A percentile compares a stretch with the other conserved stretches of the same genome.
These are phyloP conservation scores for Hevea brasiliensis DNA, from an alignment of 345 rosid species.

Conservation along the genomic window DNA sequence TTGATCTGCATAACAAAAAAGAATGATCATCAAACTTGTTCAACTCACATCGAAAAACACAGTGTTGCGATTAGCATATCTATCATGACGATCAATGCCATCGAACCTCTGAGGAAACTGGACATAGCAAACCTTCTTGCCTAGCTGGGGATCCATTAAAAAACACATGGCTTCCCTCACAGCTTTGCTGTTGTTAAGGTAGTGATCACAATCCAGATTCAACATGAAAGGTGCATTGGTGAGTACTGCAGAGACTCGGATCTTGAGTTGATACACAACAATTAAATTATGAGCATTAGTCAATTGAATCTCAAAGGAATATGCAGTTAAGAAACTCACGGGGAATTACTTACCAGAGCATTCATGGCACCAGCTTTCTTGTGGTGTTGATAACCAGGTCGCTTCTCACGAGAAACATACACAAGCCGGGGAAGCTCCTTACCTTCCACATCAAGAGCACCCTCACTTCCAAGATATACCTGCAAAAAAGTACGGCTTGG, in stretches of 20 bases:
- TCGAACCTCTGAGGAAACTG: slow-evolving; percentile 97
- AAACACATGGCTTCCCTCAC: slow-evolving; percentile 96
- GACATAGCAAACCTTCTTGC: slow-evolving; percentile 94
- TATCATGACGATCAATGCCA: slow-evolving; percentile 87
- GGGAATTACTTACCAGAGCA: slow-evolving; percentile 61
- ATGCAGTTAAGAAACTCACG: neutral
- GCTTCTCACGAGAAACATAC: slow-evolving; percentile 94
- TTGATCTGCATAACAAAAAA: neutral
- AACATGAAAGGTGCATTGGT: slow-evolving; percentile 91
- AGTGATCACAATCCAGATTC: slow-evolving; percentile 95
- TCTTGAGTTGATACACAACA: slow-evolving; percentile 35
- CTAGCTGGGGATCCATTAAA: slow-evolving; percentile 93
- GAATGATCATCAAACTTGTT: too few species aligned
- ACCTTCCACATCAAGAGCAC: slow-evolving; percentile 88
- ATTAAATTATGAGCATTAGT: neutral
- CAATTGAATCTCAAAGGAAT: neutral
- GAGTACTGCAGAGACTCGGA: slow-evolving; percentile 95
- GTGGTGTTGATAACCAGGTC: slow-evolving; percentile 92
- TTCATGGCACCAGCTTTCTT: slow-evolving; percentile 99
- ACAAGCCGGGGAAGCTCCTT: slow-evolving; percentile 88
- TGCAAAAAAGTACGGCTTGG: slow-evolving; percentile 23
- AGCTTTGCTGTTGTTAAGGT: slow-evolving; percentile 88
- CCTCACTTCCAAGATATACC: slow-evolving; percentile 95
- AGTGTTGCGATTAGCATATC: slow-evolving; percentile 91
- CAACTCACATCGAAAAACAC: slow-evolving; percentile 88